Conservation (phyloP, 495 filamentous ascomycete genomes). For the Entonaema liquescens region DNA sequence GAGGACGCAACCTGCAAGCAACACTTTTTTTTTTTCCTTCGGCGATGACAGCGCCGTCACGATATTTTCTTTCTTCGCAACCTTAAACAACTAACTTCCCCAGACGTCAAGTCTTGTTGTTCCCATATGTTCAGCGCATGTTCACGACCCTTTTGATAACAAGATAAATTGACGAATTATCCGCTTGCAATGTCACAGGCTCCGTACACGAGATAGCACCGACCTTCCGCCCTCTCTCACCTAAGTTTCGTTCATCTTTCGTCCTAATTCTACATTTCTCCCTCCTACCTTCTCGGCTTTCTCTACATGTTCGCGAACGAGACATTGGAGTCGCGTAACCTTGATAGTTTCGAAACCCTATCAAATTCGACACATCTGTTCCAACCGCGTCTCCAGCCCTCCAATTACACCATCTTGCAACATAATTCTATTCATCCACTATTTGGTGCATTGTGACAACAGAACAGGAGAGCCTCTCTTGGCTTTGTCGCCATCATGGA, state of each 20-base stretch:
- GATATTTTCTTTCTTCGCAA: constrained; percentile 23
- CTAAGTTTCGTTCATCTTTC: constrained; percentile 10
- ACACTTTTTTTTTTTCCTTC: constrained; percentile 21
- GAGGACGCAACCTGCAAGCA: constrained; percentile 19
- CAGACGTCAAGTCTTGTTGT: constrained; percentile 7
- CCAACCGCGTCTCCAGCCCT: constrained; percentile 3
- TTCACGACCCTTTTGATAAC: constrained; percentile 2
- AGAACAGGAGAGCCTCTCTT: background rate
- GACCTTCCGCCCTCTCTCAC: background rate
- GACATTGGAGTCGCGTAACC: constrained; percentile 26
- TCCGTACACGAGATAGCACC: constrained; percentile 40
- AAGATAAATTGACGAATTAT: constrained; percentile 41
- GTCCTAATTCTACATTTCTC: constrained; percentile 2
- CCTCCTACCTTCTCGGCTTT: constrained; percentile 15
- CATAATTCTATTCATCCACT: background rate
- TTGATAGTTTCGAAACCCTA: constrained; percentile 4
- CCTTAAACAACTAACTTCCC: constrained; percentile 6
- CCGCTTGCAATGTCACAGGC: constrained; percentile 42
- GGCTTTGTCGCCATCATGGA: constrained; percentile 49
- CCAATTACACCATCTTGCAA: constrained; percentile 27
- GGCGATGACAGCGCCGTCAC: constrained; percentile 38
- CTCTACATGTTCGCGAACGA: constrained; percentile 21
- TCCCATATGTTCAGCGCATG: constrained; percentile 17
- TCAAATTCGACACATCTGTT: constrained; percentile 13
- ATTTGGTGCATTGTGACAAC: constrained; percentile 12